A percentile compares a stretch with the other conserved stretches of the same genome.
Evolutionary conservation across 441 rosid species (phyloP).

Genomic region (Gossypium davidsonii): DNA sequence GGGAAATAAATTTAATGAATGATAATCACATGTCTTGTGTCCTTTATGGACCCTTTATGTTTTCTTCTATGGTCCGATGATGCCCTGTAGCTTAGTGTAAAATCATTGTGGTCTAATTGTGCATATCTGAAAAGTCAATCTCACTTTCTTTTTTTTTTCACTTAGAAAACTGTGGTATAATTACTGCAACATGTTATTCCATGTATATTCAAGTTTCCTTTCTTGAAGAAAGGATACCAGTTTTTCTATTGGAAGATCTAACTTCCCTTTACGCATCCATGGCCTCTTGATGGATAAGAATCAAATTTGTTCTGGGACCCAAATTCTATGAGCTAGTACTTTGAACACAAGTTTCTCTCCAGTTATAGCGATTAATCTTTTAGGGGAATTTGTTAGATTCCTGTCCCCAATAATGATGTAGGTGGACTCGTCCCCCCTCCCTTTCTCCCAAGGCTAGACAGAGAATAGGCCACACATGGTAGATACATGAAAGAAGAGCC

Average conservation of each 20-base stretch:
- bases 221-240: background rate
- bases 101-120: background rate
- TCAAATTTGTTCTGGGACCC: background rate
- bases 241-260: constrained; percentile 2
- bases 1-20: background rate
- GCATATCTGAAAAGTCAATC: background rate
- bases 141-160: background rate
- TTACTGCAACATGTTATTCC: background rate
- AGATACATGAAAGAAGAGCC: background rate
- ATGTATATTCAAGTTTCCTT: background rate
- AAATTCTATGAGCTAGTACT: background rate
- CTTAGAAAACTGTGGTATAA: background rate
- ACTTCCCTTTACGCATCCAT: background rate
- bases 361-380: background rate
- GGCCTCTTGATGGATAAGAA: background rate
- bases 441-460: background rate
- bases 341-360: background rate
- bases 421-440: background rate
- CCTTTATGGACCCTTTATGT: background rate
- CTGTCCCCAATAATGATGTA: background rate
- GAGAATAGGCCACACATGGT: background rate
- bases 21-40: background rate
- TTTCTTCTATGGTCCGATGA: background rate
- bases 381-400: background rate
- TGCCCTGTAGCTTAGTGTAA: background rate